Conservation (phyloP, 2,329 filamentous ascomycete species). For the Chlorencoelia australis region DNA sequence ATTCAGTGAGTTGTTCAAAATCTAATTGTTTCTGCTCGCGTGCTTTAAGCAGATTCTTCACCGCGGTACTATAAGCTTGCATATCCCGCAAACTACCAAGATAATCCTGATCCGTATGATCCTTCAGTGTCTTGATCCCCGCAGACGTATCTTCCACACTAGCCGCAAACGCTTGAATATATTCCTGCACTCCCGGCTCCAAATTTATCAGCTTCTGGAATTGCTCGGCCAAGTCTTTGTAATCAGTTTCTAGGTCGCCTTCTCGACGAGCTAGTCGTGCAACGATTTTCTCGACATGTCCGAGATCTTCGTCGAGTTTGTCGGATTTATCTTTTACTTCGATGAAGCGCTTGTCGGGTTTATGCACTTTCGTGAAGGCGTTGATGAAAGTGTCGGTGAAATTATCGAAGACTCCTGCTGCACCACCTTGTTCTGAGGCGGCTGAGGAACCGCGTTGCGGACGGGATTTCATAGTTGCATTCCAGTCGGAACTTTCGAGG, state of each 20-base stretch:
- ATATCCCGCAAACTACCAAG: conserved; percentile 87
- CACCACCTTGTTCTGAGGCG: conserved; percentile 35
- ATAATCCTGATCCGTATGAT: conserved; percentile 92
- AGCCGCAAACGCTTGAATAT: conserved; percentile 76
- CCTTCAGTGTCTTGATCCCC: conserved; percentile 71
- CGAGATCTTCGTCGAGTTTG: conserved; percentile 89
- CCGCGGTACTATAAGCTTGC: conserved; percentile 82
- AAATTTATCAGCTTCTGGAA: conserved; percentile 88
- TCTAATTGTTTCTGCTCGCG: conserved; percentile 97
- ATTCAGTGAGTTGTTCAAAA: conserved; percentile 91
- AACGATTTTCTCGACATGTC: conserved; percentile 91
- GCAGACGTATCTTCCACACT: conserved; percentile 75
- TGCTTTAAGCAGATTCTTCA: conserved; percentile 82
- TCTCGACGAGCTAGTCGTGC: conserved; percentile 81
- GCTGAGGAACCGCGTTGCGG: conserved; percentile 54
- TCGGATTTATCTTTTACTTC: conserved; percentile 88
- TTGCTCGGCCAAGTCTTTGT: conserved; percentile 81
- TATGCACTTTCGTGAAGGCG: conserved; percentile 92
- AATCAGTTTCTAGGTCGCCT: conserved; percentile 77
- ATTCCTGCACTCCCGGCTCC: conserved; percentile 75
- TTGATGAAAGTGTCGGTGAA: conserved; percentile 96
- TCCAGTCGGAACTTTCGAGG: conserved; percentile 91
- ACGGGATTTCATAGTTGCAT: conserved; percentile 81
- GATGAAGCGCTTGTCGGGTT: conserved; percentile 86
- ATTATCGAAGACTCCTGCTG: conserved; percentile 77